These are phyloP conservation scores for Chaetomium fimeti DNA, from an alignment of 495 filamentous ascomycete species.

Conservation along the genomic window DNA sequence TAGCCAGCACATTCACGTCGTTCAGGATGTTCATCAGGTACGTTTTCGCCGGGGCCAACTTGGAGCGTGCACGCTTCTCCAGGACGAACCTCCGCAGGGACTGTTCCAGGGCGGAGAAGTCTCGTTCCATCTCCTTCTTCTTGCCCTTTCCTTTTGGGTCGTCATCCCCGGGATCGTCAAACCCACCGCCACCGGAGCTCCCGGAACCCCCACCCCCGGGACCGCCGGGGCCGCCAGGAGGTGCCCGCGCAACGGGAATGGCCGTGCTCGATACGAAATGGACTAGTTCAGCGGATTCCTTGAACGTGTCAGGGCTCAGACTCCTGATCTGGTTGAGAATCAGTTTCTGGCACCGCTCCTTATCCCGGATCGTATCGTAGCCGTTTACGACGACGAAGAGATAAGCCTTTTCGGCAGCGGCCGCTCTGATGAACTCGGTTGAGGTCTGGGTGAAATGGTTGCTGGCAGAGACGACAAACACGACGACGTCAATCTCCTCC, in stretches of 20 bases:
- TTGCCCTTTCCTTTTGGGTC: conserved; percentile 85
- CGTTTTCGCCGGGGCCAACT: conserved; percentile 91
- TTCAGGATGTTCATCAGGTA: conserved; percentile 92
- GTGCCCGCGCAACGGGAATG: conserved; percentile 65
- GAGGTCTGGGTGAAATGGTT: conserved; percentile 97
- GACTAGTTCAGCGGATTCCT: conserved; percentile 88
- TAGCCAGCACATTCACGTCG: conserved; percentile 77
- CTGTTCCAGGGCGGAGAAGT: conserved; percentile 85
- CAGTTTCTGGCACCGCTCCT: conserved; percentile 76
- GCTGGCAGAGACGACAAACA: conserved; percentile 94
- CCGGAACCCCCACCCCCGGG: conserved; percentile 54
- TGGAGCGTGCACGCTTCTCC: conserved; percentile 91
- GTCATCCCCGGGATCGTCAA: conserved; percentile 59
- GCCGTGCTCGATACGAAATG: conserved; percentile 98
- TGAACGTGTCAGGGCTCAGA: conserved; percentile 85
- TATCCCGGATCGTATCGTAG: conserved; percentile 90
- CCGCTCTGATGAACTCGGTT: conserved; percentile 94
- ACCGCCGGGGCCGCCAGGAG: conserved; percentile 53
- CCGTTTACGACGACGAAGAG: conserved; percentile 99
- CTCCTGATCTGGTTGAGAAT: conserved; percentile 83
- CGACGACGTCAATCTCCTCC: conserved; percentile 98
- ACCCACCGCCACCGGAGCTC: conserved; percentile 54
- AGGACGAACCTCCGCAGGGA: conserved; percentile 91
- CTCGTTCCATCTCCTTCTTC: conserved; percentile 78
- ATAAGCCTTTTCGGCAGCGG: conserved; percentile 94